Conservation (phyloP, 1,139 yeast species). For the Geotrichum reessii region DNA sequence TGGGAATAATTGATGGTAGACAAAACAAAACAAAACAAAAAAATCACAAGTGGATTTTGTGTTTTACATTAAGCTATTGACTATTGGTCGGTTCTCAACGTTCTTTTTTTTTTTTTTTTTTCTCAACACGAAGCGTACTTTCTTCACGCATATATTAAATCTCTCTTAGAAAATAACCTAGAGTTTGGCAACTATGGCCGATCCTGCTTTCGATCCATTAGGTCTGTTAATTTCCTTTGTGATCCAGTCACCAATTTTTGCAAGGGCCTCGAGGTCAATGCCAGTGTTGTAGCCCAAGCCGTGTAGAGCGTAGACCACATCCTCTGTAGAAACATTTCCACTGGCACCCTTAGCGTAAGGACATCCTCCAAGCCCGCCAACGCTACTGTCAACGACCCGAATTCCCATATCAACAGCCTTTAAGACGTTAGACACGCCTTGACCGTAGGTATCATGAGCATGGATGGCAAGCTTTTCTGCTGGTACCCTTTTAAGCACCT, state of each 20-base stretch:
- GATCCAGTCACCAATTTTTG: slow-evolving; percentile 34
- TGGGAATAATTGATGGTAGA: not conserved
- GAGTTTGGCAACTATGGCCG: slow-evolving; percentile 23
- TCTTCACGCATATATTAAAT: no score
- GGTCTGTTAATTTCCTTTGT: slow-evolving; percentile 27
- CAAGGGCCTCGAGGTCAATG: slow-evolving; percentile 29
- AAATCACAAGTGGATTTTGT: not conserved
- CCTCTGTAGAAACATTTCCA: slow-evolving; percentile 38
- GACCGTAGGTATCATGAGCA: slow-evolving; percentile 39
- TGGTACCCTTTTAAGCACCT: slow-evolving; percentile 29
- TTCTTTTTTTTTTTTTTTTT: not conserved
- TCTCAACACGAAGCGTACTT: no score
- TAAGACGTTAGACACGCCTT: slow-evolving; percentile 36
- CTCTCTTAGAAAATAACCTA: not conserved
- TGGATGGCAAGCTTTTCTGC: slow-evolving; percentile 34
- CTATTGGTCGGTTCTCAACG: not conserved
- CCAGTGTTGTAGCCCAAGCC: slow-evolving; percentile 36
- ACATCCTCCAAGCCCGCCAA: slow-evolving; percentile 39
- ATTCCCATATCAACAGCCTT: slow-evolving; percentile 35
- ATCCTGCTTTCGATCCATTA: slow-evolving; percentile 34
- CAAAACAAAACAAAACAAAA: no score
- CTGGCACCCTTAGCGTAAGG: slow-evolving; percentile 39
- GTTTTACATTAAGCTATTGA: not conserved
- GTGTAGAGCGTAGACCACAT: slow-evolving; percentile 36
- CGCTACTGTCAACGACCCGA: slow-evolving; percentile 34